These are phyloP conservation scores for Paraconiothyrium sp. DNA, from an alignment of 2,329 filamentous ascomycete genomes.

Conservation along the genomic window DNA sequence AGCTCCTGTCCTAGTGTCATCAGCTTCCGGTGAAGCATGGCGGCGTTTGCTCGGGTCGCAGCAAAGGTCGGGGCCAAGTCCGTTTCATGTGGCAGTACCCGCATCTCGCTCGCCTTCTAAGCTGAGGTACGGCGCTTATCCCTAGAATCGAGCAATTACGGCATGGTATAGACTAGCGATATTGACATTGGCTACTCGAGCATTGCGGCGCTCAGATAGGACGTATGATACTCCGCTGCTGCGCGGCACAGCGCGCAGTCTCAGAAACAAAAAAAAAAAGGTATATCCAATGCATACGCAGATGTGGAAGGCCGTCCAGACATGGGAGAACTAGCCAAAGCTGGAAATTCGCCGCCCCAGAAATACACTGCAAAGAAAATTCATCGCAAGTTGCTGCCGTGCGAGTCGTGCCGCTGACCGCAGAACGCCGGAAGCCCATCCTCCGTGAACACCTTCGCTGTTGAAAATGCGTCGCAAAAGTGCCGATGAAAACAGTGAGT, in stretches of 20 bases:
- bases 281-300: slow-evolving; percentile 14
- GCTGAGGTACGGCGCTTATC: neutral
- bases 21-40: slow-evolving; percentile 7
- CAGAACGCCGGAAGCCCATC: slow-evolving; percentile 12
- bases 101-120: neutral
- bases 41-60: slow-evolving; percentile 5
- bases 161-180: neutral
- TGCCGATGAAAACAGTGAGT: slow-evolving; percentile 1
- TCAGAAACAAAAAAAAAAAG: slow-evolving; percentile 5
- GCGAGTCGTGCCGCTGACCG: slow-evolving; percentile 3
- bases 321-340: slow-evolving; percentile 6
- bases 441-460: slow-evolving; percentile 22
- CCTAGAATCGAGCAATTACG: neutral
- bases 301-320: slow-evolving; percentile 16
- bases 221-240: neutral
- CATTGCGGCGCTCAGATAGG: slow-evolving; percentile 1
- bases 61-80: neutral
- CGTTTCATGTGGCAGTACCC: neutral
- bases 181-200: neutral
- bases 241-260: neutral
- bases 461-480: slow-evolving; percentile 15
- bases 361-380: slow-evolving; percentile 5
- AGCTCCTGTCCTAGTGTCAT: slow-evolving; percentile 3
- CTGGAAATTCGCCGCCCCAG: slow-evolving; percentile 6
- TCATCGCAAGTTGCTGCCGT: neutral